Base-by-base conservation (phyloP, 2,329 filamentous ascomycete genomes). In the Westerdykella aurantiaca region DNA sequence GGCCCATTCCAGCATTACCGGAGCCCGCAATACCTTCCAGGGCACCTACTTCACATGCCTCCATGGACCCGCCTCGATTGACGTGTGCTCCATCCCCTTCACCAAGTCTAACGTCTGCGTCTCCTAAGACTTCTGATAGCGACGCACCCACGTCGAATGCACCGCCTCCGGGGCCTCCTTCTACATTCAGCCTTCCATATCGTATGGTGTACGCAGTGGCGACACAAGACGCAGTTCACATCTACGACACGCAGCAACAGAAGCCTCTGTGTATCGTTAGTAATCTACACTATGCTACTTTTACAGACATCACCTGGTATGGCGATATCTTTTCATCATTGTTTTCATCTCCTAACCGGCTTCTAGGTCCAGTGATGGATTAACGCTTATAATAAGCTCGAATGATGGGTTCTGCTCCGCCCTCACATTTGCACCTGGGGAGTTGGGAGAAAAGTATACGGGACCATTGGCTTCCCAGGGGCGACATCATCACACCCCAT, bases 331-430 rank as follows among this genome's bases (percentile, higher is more conserved):
- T 12, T n/a, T 23, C 14, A 21, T 12, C 5, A 22, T 12, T 39
- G 10, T 22, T 31, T 23, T 10, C 34, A 41, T 38, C 52, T 45
- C 38, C 50, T 61, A 45, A 66, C 54, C 74, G 49, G 29, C 57
- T 69, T 23, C 6, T 49, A 86, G 84, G 84, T 86, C 86, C 1
- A 82, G 76, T 50, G 86, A 90, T 66, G 86, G 86, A 11, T 74
- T 81, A 34, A 89, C 85, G 1, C 73, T 98, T 17, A 76, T 98
- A 39, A 94, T 98, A 72, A 93, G 89, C n/a, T 98, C 93, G 0
- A 96, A 93, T 0, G 93, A 98, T 66, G 93, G 93, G 0, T 98
- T 97, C 72, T 98, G 93, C 66, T 98, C 93, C 0, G 85, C 87
- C 0, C 74, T 98, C 5, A 86, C 89, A 0, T 98, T 98, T 61